phyloP scores from a whole-genome alignment of 2,329 filamentous ascomycete species.

The Aureobasidium sp. region DNA sequence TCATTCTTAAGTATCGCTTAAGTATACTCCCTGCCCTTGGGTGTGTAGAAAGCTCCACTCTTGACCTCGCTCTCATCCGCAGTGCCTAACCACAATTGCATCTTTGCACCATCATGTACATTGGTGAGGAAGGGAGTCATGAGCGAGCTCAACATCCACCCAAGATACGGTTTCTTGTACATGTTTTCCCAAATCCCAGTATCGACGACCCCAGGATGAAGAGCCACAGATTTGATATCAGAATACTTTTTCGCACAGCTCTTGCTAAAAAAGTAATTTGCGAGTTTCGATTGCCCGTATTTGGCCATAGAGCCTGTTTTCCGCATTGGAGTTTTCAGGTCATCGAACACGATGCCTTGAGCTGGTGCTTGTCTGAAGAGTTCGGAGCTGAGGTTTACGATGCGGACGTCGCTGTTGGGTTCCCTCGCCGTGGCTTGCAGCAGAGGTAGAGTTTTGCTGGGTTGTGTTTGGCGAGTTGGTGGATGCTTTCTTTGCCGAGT shows the following conservation, averaged over 20 bases:
- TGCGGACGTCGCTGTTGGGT: constrained; percentile 19
- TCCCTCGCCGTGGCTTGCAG: constrained; percentile 20
- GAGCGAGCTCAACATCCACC: background rate
- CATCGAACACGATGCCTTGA: constrained; percentile 20
- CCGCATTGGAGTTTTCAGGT: constrained; percentile 21
- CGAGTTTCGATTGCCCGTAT: constrained; percentile 41
- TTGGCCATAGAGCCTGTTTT: constrained; percentile 22
- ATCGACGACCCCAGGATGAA: constrained; percentile 36
- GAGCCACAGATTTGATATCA: constrained; percentile 26
- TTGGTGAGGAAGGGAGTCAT: constrained; percentile 15
- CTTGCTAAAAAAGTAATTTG: constrained; percentile 37
- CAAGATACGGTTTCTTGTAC: constrained; percentile 15
- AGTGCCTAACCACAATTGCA: constrained; percentile 22
- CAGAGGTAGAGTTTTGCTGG: constrained; percentile 42
- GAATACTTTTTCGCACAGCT: constrained; percentile 34
- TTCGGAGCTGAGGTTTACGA: constrained; percentile 24
- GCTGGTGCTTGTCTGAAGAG: constrained; percentile 18
- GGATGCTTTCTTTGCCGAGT: constrained; percentile 30
- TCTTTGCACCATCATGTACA: constrained; percentile 20
- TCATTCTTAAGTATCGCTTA: constrained; percentile 24
- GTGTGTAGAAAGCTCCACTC: constrained; percentile 31
- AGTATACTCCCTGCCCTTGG: constrained; percentile 24
- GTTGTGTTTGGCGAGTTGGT: constrained; percentile 41
- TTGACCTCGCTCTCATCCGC: constrained; percentile 15
- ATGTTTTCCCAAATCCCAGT: constrained; percentile 28